Base-by-base conservation (phyloP, 805 yeast genomes). In the Metschnikowia baotianmanensis region DNA sequence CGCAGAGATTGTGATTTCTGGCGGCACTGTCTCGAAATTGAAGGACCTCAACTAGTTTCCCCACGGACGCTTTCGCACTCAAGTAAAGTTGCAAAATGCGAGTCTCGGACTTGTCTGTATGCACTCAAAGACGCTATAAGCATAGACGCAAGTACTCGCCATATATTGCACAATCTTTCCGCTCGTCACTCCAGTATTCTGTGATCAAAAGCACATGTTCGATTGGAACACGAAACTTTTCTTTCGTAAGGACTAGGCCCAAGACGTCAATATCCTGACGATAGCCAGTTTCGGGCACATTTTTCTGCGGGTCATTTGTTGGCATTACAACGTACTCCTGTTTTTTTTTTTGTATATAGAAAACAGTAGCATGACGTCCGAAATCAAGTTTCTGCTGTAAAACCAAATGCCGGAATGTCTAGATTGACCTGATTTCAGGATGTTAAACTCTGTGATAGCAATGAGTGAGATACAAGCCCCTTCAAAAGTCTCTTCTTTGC, bases 321-420 rank as follows among this genome's bases (percentile, higher is more conserved):
- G 38, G 17, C 4, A 25, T 39, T 6, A 33, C 29, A 17, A 58
- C 36, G 53, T 57, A 42, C 27, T 55, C 59, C 13, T 56, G 53
- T 5, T 63, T 43, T 39, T n/a, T n/a, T 63, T 63, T 32, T 51
- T 57, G 45, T 53, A 64, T 16, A 66, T 42, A 44, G 63, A 47
- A 38, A 57, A 65, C 43, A 59, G 58, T 38, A 47, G 46, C 23
- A 63, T 45, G 44, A 57, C 57, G 4, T 68, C 71, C 25, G 55
- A 49, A 28, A 63, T 52, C 28, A 59, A 32, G 35, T 63, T 65
- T 33, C 73, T 47, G 34, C 67, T 42, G 40, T 62, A 65, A 46
- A 55, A 67, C 71, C 71, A 66, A 48, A 59, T 60, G 0, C 73
- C 72, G 1, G 70, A 67, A 44, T 67, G 72, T 41, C 72, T 56